These are phyloP conservation scores for Isabelozyma rhagii DNA, from an alignment of 805 yeast genomes.

Conservation along the genomic window DNA sequence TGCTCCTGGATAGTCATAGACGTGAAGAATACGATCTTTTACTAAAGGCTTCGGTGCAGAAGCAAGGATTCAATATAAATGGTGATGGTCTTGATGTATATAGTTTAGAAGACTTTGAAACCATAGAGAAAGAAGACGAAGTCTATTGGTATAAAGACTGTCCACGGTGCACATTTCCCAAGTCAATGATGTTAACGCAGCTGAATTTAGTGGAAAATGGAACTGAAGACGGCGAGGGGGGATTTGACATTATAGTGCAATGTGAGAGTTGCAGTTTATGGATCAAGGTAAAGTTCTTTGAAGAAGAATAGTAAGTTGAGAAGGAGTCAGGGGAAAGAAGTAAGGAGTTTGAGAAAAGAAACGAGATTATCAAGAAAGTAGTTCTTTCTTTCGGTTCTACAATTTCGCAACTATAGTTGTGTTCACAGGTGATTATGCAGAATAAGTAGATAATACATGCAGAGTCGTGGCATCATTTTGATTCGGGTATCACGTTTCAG, in stretches of 20 bases:
- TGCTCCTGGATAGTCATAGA: slow-evolving; percentile 38
- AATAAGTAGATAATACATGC: neutral
- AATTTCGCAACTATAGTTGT: slow-evolving; percentile 1
- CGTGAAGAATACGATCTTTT: slow-evolving; percentile 53
- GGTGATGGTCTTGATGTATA: slow-evolving; percentile 72
- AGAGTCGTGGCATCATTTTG: neutral
- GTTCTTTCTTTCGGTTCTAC: slow-evolving; percentile 14
- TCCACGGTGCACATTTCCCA: slow-evolving; percentile 57
- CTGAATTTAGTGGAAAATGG: slow-evolving; percentile 55
- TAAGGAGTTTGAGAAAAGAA: too few relatives aligned
- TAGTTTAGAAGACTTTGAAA: slow-evolving; percentile 60
- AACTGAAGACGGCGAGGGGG: slow-evolving; percentile 48
- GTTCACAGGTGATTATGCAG: too few relatives aligned
- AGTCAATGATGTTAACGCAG: slow-evolving; percentile 62
- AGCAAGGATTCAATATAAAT: slow-evolving; percentile 35
- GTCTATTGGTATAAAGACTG: slow-evolving; percentile 52
- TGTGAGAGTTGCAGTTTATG: slow-evolving; percentile 84
- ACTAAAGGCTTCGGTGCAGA: slow-evolving; percentile 29
- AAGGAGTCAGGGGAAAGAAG: neutral
- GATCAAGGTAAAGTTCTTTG: slow-evolving; percentile 72
- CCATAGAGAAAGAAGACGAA: slow-evolving; percentile 26
- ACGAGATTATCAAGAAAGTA: neutral
- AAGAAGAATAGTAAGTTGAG: slow-evolving; percentile 22
- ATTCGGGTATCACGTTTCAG: neutral
- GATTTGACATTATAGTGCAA: slow-evolving; percentile 68